Conservation (phyloP, 2,329 filamentous ascomycete genomes). For the Zymoseptoria ardabiliae region DNA sequence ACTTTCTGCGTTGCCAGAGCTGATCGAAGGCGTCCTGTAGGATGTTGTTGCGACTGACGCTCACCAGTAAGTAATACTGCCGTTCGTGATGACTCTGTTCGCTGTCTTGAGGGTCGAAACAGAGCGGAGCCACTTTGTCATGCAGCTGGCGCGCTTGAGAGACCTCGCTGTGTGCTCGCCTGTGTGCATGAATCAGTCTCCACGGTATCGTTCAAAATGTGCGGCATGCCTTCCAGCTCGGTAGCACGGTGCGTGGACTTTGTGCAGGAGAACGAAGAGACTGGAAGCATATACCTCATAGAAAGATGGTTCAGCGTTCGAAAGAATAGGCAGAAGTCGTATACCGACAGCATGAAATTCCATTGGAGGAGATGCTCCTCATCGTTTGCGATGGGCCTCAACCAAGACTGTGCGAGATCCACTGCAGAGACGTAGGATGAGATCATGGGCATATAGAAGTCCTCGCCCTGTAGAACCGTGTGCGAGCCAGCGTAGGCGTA, state of each 20-base stretch:
- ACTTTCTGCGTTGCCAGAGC: constrained; percentile 75
- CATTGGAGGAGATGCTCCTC: constrained; percentile 66
- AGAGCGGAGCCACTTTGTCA: background rate
- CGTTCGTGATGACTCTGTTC: constrained; percentile 30
- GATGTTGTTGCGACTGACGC: constrained; percentile 36
- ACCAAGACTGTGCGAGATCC: constrained; percentile 6
- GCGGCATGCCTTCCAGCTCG: too few species aligned
- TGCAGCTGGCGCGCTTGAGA: background rate
- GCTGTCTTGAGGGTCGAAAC: background rate
- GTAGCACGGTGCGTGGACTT: too few species aligned
- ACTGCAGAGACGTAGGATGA: constrained; percentile 2
- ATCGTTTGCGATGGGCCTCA: background rate
- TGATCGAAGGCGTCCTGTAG: constrained; percentile 60
- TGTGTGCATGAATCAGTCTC: background rate
- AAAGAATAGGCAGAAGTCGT: constrained; percentile 73
- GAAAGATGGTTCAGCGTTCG: constrained; percentile 77
- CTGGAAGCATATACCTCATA: constrained; percentile 50
- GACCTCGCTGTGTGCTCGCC: constrained; percentile 1
- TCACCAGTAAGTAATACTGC: constrained; percentile 37
- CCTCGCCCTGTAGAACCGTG: background rate
- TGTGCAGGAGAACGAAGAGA: too few species aligned
- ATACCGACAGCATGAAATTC: constrained; percentile 68
- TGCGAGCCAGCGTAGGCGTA: background rate
- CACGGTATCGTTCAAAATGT: too few species aligned
- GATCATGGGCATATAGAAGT: constrained; percentile 11